These are phyloP conservation scores for Andrographis paniculata DNA, from an alignment of 305 asterid genomes.

Conservation along the genomic window DNA sequence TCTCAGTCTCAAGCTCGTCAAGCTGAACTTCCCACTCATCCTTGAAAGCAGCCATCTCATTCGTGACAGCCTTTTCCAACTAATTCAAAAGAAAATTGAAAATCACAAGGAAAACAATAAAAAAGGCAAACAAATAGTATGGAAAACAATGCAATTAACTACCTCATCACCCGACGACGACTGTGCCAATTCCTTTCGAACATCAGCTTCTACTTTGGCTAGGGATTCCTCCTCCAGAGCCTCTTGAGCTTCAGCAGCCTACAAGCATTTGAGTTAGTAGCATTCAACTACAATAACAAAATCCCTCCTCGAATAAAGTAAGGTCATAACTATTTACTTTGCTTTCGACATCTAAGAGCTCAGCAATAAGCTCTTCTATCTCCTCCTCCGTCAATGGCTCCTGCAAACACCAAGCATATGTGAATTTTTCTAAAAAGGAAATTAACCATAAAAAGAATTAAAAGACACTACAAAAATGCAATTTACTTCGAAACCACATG, in stretches of 20 bases:
- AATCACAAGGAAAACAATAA: constrained; percentile 3
- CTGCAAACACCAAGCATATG: constrained; percentile 26
- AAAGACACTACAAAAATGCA: too few species aligned
- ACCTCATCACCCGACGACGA: constrained; percentile 62
- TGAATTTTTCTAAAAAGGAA: constrained; percentile 3
- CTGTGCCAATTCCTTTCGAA: constrained; percentile 71
- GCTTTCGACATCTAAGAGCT: constrained; percentile 84
- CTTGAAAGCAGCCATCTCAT: constrained; percentile 69
- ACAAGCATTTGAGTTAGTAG: constrained; percentile 19
- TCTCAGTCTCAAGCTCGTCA: constrained; percentile 83
- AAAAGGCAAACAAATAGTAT: constrained; percentile 6
- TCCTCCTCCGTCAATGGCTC: constrained; percentile 85
- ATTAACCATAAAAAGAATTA: neutral
- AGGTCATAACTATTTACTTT: constrained; percentile 35
- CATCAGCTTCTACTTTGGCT: constrained; percentile 70
- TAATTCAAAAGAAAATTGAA: constrained; percentile 22
- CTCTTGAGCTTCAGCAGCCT: constrained; percentile 99
- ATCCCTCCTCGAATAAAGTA: constrained; percentile 5
- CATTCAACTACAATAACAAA: constrained; percentile 9
- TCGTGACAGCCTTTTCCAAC: constrained; percentile 76
- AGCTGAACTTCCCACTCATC: constrained; percentile 85
- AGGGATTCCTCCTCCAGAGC: constrained; percentile 83
- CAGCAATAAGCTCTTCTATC: constrained; percentile 75
- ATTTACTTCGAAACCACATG: too few species aligned
- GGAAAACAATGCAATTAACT: neutral